Percentiles rank a stretch among this genome's conserved stretches.
Evolutionary conservation across 2,329 filamentous ascomycete species (phyloP).

Genomic region (Fusarium paranaense): DNA sequence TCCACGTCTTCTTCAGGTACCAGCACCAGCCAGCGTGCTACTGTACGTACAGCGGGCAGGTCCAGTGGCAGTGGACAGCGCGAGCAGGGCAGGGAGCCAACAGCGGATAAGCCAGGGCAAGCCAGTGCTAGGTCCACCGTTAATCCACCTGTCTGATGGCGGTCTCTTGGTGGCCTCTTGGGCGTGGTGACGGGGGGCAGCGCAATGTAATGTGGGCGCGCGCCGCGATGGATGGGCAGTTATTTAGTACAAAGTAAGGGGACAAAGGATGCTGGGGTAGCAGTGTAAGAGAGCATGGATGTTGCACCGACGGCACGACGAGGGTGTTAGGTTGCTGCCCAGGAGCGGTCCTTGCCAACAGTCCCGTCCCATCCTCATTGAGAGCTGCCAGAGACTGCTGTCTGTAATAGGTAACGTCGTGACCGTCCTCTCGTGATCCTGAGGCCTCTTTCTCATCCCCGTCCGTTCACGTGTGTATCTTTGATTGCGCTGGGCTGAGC

Average conservation of each 20-base stretch:
- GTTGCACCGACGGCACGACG: slow-evolving; percentile 33
- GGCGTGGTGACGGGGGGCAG: slow-evolving; percentile 27
- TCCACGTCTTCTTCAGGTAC: slow-evolving; percentile 25
- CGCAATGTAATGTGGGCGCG: slow-evolving; percentile 26
- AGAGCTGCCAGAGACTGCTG: slow-evolving; percentile 15
- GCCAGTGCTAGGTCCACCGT: slow-evolving; percentile 41
- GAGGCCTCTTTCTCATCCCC: background rate
- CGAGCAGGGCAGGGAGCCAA: slow-evolving; percentile 26
- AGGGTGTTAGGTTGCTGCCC: slow-evolving; percentile 18
- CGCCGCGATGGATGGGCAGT: slow-evolving; percentile 36
- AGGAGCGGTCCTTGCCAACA: background rate
- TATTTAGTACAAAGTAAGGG: slow-evolving; percentile 38
- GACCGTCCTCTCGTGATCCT: slow-evolving; percentile 3
- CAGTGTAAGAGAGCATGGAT: slow-evolving; percentile 36
- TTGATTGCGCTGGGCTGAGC: background rate
- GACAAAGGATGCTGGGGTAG: slow-evolving; percentile 39
- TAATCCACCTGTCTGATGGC: slow-evolving; percentile 40
- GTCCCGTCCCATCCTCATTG: slow-evolving; percentile 5
- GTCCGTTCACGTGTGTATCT: background rate
- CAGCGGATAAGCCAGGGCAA: slow-evolving; percentile 28
- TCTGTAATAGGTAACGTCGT: slow-evolving; percentile 7
- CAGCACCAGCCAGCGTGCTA: slow-evolving; percentile 3
- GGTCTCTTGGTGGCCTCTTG: slow-evolving; percentile 37
- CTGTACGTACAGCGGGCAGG: background rate
- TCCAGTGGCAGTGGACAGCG: slow-evolving; percentile 16